Base-by-base conservation (phyloP, 73 alveolate species). In the Paramecium sexaurelia region DNA sequence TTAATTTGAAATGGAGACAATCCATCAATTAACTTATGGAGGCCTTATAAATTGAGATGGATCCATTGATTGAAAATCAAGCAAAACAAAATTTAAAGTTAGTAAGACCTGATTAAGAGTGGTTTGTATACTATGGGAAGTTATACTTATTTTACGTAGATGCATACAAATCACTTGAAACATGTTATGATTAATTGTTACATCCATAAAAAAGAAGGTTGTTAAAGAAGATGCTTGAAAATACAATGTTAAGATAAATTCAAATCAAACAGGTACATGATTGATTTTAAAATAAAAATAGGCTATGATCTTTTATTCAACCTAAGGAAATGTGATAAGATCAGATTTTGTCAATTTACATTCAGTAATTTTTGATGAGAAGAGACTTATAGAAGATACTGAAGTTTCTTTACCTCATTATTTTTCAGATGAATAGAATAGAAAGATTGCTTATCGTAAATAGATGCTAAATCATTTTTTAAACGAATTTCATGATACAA, bases 151-250 rank as follows among this genome's bases (percentile, higher is more conserved):
- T 75, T 20, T 88, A 88, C 15, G 75, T 88, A 1, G 91, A 88
- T 26, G 51, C 90, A 33, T 88, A 88, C 22, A 88, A 88, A 55
- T 33, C 84, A 92, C 92, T 97, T 6, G 99, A 98, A 91, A 99
- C 95, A 83, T 95, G 99, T 86, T 98, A 97, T 93, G 99, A 98
- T 86, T 98, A 98, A 93, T 92, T 98, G 94, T 98, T 98, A 84
- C 99, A 98, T 93, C 99, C 99, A 26, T 99, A 98, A 95, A 98
- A 98, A 95, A 96, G 99, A 67, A 95, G 95, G 85, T 91, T 96
- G 93, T 96, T 98, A 84, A 98, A 97, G 94, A 97, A 98, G 95
- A 96, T 95, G 93, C 89, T 97, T 13, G 99, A 98, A 82, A 93
- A 97, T 35, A 94, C 97, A 39, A 96, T 97, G 75, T 87, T 96